Evolutionary conservation across 2,329 filamentous ascomycete genomes (phyloP).

Genomic region (Colletotrichum chlorophyti): DNA sequence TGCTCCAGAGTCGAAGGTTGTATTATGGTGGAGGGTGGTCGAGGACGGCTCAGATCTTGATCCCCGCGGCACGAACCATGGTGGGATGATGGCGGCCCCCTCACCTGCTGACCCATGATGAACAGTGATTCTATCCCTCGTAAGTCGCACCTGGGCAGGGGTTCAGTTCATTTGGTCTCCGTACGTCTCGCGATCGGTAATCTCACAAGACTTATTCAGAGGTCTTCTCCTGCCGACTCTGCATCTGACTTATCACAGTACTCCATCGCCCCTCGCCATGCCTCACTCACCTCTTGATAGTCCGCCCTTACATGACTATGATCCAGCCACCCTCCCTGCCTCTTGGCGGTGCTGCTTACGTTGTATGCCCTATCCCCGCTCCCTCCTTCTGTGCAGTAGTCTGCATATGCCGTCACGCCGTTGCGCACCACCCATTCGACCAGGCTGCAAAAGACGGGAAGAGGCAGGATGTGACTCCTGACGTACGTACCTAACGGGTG

Average conservation of each 20-base stretch:
- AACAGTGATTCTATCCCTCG: background rate
- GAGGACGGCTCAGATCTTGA: constrained; percentile 5
- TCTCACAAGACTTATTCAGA: background rate
- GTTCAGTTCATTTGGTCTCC: background rate
- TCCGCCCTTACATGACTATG: background rate
- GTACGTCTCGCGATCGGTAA: background rate
- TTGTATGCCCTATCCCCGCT: background rate
- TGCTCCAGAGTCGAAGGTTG: constrained; percentile 2
- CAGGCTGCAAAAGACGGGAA: background rate
- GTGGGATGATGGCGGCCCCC: background rate
- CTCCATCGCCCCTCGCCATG: background rate
- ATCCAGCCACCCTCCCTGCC: background rate
- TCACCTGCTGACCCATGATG: background rate
- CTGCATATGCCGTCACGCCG: constrained; percentile 10
- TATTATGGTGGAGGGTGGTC: background rate
- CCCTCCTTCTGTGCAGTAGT: background rate
- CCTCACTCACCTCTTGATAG: background rate
- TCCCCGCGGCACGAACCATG: background rate
- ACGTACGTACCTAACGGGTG: constrained; percentile 7
- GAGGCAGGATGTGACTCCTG: background rate
- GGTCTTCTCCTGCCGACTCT: background rate
- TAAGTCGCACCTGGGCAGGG: background rate
- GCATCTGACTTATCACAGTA: no score
- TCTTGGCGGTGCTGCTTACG: background rate
- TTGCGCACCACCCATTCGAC: background rate